Evolutionary conservation across 495 filamentous ascomycete species (phyloP).

Genomic region (Aspergillus bertholletiae): DNA sequence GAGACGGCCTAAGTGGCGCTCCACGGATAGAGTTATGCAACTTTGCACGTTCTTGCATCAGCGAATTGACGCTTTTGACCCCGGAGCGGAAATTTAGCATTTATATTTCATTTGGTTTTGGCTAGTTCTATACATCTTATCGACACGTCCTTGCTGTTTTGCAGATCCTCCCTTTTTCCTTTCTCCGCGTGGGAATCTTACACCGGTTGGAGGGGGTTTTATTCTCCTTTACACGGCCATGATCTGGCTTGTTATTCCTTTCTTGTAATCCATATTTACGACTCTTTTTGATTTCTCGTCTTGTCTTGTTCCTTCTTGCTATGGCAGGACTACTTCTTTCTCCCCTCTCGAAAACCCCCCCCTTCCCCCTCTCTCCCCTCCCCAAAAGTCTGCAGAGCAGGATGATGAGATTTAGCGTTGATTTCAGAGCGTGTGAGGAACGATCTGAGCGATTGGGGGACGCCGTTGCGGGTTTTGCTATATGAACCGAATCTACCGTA

Average conservation of each 20-base stretch:
- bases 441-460: conserved; percentile 18
- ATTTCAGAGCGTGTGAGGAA: conserved; percentile 13
- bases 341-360: neutral
- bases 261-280: conserved; percentile 14
- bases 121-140: conserved; percentile 6
- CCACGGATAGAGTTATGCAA: conserved; percentile 11
- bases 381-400: conserved; percentile 5
- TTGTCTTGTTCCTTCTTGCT: conserved; percentile 3
- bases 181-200: neutral
- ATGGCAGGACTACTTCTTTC: conserved; percentile 1
- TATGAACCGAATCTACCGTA: too few relatives aligned
- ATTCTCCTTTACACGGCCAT: neutral
- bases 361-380: neutral
- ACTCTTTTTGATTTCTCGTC: conserved; percentile 2
- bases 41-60: conserved; percentile 13
- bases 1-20: conserved; percentile 39
- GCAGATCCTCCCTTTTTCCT: neutral
- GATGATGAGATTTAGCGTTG: conserved; percentile 13
- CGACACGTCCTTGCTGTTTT: neutral
- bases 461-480: neutral
- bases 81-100: neutral
- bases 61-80: neutral
- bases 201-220: neutral
- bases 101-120: conserved; percentile 1
- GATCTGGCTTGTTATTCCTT: conserved; percentile 6